A percentile compares a stretch with the other conserved stretches of the same genome.
phyloP scores from a whole-genome alignment of 2,329 filamentous ascomycete genomes.

The Neospermospora avenae region DNA sequence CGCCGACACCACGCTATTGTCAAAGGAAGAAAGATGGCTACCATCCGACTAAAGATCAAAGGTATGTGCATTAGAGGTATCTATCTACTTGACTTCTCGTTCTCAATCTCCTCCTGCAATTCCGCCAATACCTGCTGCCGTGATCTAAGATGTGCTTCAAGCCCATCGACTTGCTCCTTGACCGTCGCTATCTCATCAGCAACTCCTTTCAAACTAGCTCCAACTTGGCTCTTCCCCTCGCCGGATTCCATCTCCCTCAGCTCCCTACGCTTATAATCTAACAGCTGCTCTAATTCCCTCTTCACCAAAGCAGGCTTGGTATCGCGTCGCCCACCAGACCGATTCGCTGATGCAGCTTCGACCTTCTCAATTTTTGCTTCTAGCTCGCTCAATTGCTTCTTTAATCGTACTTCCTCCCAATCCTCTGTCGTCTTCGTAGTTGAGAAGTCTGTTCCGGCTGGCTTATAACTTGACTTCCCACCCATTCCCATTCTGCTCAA shows the following conservation, averaged over 20 bases:
- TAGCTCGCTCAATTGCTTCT: conserved; percentile 86
- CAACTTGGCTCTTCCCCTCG: conserved; percentile 63
- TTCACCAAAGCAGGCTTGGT: conserved; percentile 89
- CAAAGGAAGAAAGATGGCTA: too few relatives aligned
- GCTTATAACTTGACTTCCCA: conserved; percentile 73
- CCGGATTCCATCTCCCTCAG: conserved; percentile 73
- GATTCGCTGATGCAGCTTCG: conserved; percentile 67
- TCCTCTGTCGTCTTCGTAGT: conserved; percentile 81
- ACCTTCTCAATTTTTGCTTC: conserved; percentile 84
- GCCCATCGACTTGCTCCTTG: conserved; percentile 88
- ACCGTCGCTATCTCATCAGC: conserved; percentile 84
- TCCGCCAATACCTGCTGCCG: conserved; percentile 74
- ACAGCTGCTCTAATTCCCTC: conserved; percentile 85
- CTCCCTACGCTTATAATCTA: conserved; percentile 89
- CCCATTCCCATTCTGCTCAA: conserved; percentile 80
- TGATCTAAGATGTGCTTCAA: conserved; percentile 77
- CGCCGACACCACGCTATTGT: too few relatives aligned
- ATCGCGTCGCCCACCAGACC: conserved; percentile 62
- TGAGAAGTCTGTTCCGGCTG: conserved; percentile 86
- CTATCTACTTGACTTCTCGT: conserved; percentile 65
- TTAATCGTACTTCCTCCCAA: conserved; percentile 95
- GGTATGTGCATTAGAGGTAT: conserved; percentile 9
- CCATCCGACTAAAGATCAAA: not conserved
- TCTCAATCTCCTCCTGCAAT: conserved; percentile 78
- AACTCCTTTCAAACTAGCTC: conserved; percentile 71